Base-by-base conservation (phyloP, 768 basidiomycete genomes). In the Sporobolomyces phaffii region DNA sequence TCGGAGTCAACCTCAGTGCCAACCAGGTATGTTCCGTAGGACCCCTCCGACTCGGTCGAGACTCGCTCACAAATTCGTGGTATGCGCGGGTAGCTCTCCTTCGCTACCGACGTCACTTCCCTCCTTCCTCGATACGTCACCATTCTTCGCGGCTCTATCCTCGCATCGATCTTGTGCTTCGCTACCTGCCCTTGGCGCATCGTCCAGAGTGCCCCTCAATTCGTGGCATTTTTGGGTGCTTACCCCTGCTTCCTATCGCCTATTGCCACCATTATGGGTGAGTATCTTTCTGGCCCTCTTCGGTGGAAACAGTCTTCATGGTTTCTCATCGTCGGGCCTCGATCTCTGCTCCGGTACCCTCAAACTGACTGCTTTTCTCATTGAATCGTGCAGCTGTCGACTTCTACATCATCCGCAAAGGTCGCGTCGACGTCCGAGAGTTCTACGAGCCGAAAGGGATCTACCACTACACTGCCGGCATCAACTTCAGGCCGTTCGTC, bases 211-310 rank as follows among this genome's bases (percentile, higher is more conserved):
- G 73, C 76, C 2, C 65, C 67, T 0, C 62, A 69, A 47, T 75
- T 74, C 62, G 54, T 70, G 47, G 72, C 73, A 9, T 76, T 76
- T 72, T 69, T 76, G 73, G 51, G 68, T 5, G 65, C 72, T 17
- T 77, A 77, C 62, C 69, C 70, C 10, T 72, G 75, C 62, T 72
- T 77, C 28, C 69, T 77, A 10, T 74, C 74, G 10, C 76, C 76
- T 3, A 68, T 77, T 47, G 75, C 76, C 7, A 72, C 65, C 7
- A 60, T 76, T 47, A 62, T 75, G 63, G 14, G n/a, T n/a, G n/a
- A n/a, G n/a, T n/a, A n/a, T n/a, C n/a, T n/a, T n/a, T n/a, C n/a
- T n/a, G n/a, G n/a, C n/a, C n/a, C n/a, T n/a, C n/a, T n/a, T n/a
- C n/a, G n/a, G n/a, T n/a, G n/a, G n/a, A n/a, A n/a, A n/a, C n/a